phyloP scores from a whole-genome alignment of 2,329 filamentous ascomycete species.

The Ophiostoma tasmaniense region DNA sequence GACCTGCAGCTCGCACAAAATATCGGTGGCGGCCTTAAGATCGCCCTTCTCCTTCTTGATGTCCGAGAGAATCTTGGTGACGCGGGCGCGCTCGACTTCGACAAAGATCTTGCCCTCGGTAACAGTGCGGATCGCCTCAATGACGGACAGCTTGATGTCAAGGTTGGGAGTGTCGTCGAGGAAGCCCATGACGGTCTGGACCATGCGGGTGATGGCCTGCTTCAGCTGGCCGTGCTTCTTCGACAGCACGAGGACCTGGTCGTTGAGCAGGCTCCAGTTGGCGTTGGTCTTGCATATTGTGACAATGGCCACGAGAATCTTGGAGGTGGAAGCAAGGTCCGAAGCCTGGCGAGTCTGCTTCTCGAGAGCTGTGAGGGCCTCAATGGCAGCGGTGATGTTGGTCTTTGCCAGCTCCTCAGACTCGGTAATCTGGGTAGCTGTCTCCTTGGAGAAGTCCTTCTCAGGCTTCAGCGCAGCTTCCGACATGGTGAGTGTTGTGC shows the following conservation, averaged over 20 bases:
- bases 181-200: slow-evolving; percentile 90
- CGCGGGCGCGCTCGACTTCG: slow-evolving; percentile 91
- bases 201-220: slow-evolving; percentile 98
- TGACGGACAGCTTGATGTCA: slow-evolving; percentile 85
- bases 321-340: slow-evolving; percentile 89
- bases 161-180: slow-evolving; percentile 75
- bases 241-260: slow-evolving; percentile 88
- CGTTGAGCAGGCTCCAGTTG: slow-evolving; percentile 92
- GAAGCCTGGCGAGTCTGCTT: slow-evolving; percentile 98
- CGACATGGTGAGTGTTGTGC: slow-evolving; percentile 52
- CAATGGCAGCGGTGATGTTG: slow-evolving; percentile 78
- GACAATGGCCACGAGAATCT: slow-evolving; percentile 78
- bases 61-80: slow-evolving; percentile 89
- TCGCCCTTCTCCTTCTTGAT: slow-evolving; percentile 97
- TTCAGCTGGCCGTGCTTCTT: slow-evolving; percentile 99
- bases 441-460: slow-evolving; percentile 98
- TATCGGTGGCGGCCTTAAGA: slow-evolving; percentile 79
- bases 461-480: slow-evolving; percentile 82
- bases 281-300: slow-evolving; percentile 88
- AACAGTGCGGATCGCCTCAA: slow-evolving; percentile 90
- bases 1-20: slow-evolving; percentile 93
- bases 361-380: slow-evolving; percentile 85
- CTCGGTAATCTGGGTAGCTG: slow-evolving; percentile 83
- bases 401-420: slow-evolving; percentile 76
- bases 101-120: slow-evolving; percentile 99